Conservation (phyloP, 805 yeast genomes). For the Tanozyma kutaoensis region DNA sequence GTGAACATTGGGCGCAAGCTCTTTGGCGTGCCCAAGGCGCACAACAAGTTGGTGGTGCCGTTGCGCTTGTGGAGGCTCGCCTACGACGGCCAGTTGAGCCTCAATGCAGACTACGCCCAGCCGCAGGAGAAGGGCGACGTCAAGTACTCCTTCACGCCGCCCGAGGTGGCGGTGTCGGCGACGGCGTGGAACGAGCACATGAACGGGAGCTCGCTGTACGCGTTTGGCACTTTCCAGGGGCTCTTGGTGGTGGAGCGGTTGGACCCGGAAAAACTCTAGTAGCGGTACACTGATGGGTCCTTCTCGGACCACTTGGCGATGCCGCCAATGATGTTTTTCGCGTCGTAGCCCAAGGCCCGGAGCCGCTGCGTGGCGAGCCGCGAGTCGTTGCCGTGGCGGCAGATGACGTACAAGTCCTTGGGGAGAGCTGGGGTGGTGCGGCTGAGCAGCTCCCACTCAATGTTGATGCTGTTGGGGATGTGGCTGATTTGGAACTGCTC, state of each 20-base stretch:
- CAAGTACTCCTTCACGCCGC: slow-evolving; percentile 28
- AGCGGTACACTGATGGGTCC: too few species aligned
- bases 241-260: slow-evolving; percentile 31
- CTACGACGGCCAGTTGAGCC: slow-evolving; percentile 5
- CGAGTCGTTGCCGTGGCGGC: slow-evolving; percentile 89
- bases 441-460: slow-evolving; percentile 35
- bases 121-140: slow-evolving; percentile 15
- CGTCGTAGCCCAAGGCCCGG: slow-evolving; percentile 33
- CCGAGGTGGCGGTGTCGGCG: slow-evolving; percentile 34
- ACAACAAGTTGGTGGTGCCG: slow-evolving; percentile 26
- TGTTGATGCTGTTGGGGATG: slow-evolving; percentile 44
- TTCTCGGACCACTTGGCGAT: too few species aligned
- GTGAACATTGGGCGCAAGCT: slow-evolving; percentile 25
- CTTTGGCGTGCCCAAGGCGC: slow-evolving; percentile 16
- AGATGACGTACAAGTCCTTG: slow-evolving; percentile 36
- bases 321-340: too few species aligned
- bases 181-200: slow-evolving; percentile 46
- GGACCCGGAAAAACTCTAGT: too few species aligned
- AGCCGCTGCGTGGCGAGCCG: slow-evolving; percentile 56
- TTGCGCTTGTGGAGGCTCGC: slow-evolving; percentile 21
- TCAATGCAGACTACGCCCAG: slow-evolving; percentile 15
- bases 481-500: slow-evolving; percentile 63
- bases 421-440: slow-evolving; percentile 12
- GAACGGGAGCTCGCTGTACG: slow-evolving; percentile 31
- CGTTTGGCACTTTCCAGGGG: slow-evolving; percentile 40